Base-by-base conservation (phyloP, 2,329 filamentous ascomycete species). In the Xylaria sp. region DNA sequence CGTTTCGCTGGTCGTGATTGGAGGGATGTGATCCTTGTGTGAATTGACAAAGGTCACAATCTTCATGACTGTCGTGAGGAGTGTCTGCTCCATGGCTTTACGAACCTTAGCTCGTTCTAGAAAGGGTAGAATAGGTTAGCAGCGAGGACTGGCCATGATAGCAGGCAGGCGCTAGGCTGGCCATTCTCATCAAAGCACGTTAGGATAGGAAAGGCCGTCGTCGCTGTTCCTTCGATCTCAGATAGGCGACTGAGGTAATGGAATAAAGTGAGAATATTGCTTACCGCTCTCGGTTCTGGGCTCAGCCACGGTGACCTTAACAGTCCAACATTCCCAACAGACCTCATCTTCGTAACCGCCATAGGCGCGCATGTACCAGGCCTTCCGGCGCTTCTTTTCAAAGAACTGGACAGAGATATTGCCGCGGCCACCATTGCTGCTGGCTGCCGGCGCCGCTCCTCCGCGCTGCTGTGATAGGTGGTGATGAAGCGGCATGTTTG, bases 11-110 rank as follows among this genome's bases (percentile, higher is more conserved):
- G 93, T 95, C 8, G 93, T 97, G 71, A 98, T 98, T 52, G 94
- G 95, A 1, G 95, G 95, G 67, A 99, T 98, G 76, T 98, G 95
- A 72, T 96, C 92, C 75, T 96, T 96, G 77, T 97, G 90, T 53
- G 86, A 81, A 78, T 96, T 96, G 71, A 92, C 93, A 55, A 91
- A 90, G 64, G 88, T 89, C 69, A 97, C 87, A 70, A 97, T 94
- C 78, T 97, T 96, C 81, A 96, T 87, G 60, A 91, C 90, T 6
- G 93, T 91, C 64, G 92, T 91, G 66, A 93, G 87, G 56, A 99
- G 86, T 43, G 92, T 95, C 64, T 92, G 90, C 72, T 94, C 92
- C 90, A 97, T 97, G 52, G 93, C 91, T 72, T 89, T 88, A 71
- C 93, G 90, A 69, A 96, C 92, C 76, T 97, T 96, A 49, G 88